phyloP scores from a whole-genome alignment of 129 eudicot species.

The Apium graveolens region DNA sequence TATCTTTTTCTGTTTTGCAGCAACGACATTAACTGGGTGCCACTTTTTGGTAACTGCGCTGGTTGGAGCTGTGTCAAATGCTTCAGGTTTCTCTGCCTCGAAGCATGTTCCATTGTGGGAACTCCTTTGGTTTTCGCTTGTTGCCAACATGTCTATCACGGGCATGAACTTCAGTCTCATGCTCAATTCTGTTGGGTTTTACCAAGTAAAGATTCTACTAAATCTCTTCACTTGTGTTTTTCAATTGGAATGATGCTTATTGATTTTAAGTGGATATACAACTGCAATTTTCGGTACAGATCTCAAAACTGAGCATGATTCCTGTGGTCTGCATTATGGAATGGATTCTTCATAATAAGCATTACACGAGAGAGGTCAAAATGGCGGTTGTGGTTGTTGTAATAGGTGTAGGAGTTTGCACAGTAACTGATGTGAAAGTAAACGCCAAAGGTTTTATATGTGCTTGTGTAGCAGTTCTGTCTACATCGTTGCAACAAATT shows the following conservation, averaged over 20 bases:
- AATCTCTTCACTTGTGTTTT: not conserved
- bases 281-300: slow-evolving; percentile 35
- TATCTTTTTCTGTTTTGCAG: not conserved
- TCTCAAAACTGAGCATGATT: slow-evolving; percentile 61
- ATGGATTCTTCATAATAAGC: slow-evolving; percentile 42
- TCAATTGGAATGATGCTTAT: not conserved
- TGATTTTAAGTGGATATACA: too few relatives aligned
- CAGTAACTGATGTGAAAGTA: slow-evolving; percentile 60
- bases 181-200: slow-evolving; percentile 61
- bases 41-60: slow-evolving; percentile 54
- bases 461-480: slow-evolving; percentile 44
- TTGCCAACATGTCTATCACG: slow-evolving; percentile 56
- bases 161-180: slow-evolving; percentile 65
- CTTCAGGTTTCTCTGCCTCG: slow-evolving; percentile 41
- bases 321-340: slow-evolving; percentile 60
- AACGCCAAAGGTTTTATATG: slow-evolving; percentile 51
- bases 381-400: slow-evolving; percentile 48
- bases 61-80: slow-evolving; percentile 46
- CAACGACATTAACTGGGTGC: slow-evolving; percentile 40
- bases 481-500: slow-evolving; percentile 53
- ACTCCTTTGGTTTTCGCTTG: slow-evolving; percentile 52
- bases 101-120: slow-evolving; percentile 61
- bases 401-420: slow-evolving; percentile 63
- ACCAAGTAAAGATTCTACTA: slow-evolving; percentile 21
- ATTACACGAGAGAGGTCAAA: slow-evolving; percentile 41